Conservation (phyloP, 2,329 filamentous ascomycete genomes). For the Fusarium sp. region DNA sequence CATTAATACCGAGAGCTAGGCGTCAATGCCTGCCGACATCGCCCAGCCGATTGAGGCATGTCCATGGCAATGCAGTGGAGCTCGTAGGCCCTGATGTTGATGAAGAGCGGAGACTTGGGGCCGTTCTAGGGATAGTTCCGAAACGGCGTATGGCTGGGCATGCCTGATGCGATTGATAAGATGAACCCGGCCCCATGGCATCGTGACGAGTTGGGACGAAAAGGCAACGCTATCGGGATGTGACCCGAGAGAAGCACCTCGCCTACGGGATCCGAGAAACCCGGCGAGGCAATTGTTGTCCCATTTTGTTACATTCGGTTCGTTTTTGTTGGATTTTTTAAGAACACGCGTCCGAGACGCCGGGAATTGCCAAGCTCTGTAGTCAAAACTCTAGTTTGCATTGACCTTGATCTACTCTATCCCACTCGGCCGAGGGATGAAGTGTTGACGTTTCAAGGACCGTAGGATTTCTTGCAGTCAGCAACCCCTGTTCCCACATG, state of each 20-base stretch:
- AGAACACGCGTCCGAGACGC: neutral
- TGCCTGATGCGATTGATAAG: constrained; percentile 40
- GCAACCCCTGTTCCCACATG: constrained; percentile 1
- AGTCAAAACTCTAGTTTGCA: neutral
- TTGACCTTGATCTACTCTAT: neutral
- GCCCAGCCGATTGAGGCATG: neutral
- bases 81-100: constrained; percentile 24
- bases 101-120: constrained; percentile 24
- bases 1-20: constrained; percentile 8
- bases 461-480: neutral
- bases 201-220: constrained; percentile 13
- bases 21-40: neutral
- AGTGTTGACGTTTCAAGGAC: constrained; percentile 4
- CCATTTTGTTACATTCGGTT: neutral
- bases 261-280: neutral
- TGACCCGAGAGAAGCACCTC: neutral
- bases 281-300: neutral
- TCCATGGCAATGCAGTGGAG: constrained; percentile 25
- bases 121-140: neutral
- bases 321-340: neutral
- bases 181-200: constrained; percentile 4
- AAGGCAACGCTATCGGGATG: neutral
- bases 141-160: neutral
- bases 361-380: neutral
- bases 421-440: neutral